These are phyloP conservation scores for Pythium brassicae DNA, from an alignment of 352 stramenopile genomes.

Conservation along the genomic window DNA sequence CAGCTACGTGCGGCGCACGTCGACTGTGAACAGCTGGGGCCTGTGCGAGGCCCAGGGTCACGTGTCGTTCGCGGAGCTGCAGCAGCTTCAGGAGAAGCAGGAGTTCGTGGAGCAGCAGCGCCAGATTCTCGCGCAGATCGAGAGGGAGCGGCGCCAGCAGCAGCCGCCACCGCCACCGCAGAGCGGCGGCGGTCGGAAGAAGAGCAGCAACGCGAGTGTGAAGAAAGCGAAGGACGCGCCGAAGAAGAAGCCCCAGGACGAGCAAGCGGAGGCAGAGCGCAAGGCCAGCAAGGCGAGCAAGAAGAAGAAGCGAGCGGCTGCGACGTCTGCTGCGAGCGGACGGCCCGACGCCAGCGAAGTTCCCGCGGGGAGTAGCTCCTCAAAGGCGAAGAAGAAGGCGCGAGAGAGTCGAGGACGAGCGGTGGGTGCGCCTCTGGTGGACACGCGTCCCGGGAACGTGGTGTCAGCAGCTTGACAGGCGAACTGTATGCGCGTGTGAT, in stretches of 20 bases:
- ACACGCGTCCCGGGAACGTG: too few species aligned
- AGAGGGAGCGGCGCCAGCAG: conserved; percentile 11
- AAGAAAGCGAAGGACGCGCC: background rate
- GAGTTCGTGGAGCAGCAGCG: conserved; percentile 59
- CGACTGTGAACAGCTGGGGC: conserved; percentile 71
- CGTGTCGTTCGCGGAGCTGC: conserved; percentile 60
- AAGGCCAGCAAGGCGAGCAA: background rate
- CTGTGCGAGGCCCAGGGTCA: conserved; percentile 34
- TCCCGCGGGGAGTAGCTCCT: too few species aligned
- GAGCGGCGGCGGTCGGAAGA: background rate
- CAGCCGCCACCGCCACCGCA: conserved; percentile 20
- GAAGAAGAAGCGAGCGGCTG: too few species aligned
- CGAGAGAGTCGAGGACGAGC: too few species aligned
- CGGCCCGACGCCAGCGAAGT: too few species aligned
- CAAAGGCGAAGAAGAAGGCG: too few species aligned
- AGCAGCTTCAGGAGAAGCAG: conserved; percentile 59
- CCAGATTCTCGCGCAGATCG: conserved; percentile 61
- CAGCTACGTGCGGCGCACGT: conserved; percentile 24
- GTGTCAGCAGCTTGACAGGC: too few species aligned
- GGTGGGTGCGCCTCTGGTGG: too few species aligned
- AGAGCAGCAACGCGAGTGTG: background rate
- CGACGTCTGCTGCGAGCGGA: too few species aligned
- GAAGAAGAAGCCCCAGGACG: background rate
- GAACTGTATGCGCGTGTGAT: too few species aligned
- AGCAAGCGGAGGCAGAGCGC: background rate